Evolutionary conservation across 768 basidiomycete species (phyloP).

Genomic region (Leccinum longicurvipes): DNA sequence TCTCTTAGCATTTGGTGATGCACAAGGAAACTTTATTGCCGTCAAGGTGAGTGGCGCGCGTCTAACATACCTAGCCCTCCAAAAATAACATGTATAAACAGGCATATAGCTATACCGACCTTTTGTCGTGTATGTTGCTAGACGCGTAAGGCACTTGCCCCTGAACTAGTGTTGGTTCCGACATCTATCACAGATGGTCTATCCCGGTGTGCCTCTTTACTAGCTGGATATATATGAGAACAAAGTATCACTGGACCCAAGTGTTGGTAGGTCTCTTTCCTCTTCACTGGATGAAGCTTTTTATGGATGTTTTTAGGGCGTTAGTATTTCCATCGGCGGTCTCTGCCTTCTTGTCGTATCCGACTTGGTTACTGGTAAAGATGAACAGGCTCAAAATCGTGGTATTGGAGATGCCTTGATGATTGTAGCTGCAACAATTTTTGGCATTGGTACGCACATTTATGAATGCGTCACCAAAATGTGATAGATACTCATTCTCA

Average conservation of each 20-base stretch:
- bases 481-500: slow-evolving; percentile 1
- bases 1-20: slow-evolving; percentile 75
- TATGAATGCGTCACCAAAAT: not conserved
- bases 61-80: not conserved
- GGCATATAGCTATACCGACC: slow-evolving; percentile 82
- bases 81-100: slow-evolving; percentile 18
- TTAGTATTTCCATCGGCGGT: slow-evolving; percentile 66
- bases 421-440: slow-evolving; percentile 80
- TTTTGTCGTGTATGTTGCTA: slow-evolving; percentile 88
- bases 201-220: slow-evolving; percentile 83
- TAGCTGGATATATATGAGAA: slow-evolving; percentile 77
- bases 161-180: not conserved
- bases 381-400: slow-evolving; percentile 58
- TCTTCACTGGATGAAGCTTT: not conserved
- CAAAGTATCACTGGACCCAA: slow-evolving; percentile 81
- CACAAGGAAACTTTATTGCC: slow-evolving; percentile 82
- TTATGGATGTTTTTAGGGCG: slow-evolving; percentile 44
- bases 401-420: slow-evolving; percentile 82
- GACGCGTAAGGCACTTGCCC: slow-evolving; percentile 55
- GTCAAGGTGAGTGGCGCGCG: slow-evolving; percentile 50
- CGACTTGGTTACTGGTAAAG: slow-evolving; percentile 72
- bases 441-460: slow-evolving; percentile 68
- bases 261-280: slow-evolving; percentile 46
- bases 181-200: slow-evolving; percentile 57
- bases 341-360: slow-evolving; percentile 77